Conservation (phyloP, 169 alveolate genomes). For the Plasmodium gallinaceum region DNA sequence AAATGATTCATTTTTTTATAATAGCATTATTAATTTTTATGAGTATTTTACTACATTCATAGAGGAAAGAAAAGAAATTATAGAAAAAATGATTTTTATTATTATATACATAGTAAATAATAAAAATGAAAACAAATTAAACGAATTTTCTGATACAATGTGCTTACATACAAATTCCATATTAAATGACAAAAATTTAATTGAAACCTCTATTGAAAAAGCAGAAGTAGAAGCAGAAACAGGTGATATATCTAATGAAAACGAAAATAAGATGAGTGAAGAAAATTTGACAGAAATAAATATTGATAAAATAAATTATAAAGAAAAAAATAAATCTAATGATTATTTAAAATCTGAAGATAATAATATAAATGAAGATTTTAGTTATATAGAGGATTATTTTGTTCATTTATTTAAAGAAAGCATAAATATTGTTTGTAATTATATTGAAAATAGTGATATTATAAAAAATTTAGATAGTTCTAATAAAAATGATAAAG, state of each 20-base stretch:
- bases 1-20: background rate
- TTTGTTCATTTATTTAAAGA: constrained; percentile 18
- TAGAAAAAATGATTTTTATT: background rate
- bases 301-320: background rate
- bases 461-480: background rate
- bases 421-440: constrained; percentile 35
- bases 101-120: background rate
- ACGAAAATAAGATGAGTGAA: background rate
- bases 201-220: background rate
- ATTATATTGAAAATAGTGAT: background rate
- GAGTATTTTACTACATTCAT: constrained; percentile 51
- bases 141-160: background rate
- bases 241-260: background rate
- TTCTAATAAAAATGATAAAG: background rate
- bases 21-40: constrained; percentile 43
- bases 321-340: background rate
- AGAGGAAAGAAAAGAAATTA: constrained; percentile 40
- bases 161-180: background rate
- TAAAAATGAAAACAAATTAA: background rate
- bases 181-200: too few species aligned
- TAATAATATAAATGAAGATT: background rate
- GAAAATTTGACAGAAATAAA: background rate
- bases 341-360: background rate
- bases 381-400: background rate
- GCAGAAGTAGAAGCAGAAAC: background rate